Evolutionary conservation across 2,329 filamentous ascomycete species (phyloP).

Genomic region (Oidium heveae): DNA sequence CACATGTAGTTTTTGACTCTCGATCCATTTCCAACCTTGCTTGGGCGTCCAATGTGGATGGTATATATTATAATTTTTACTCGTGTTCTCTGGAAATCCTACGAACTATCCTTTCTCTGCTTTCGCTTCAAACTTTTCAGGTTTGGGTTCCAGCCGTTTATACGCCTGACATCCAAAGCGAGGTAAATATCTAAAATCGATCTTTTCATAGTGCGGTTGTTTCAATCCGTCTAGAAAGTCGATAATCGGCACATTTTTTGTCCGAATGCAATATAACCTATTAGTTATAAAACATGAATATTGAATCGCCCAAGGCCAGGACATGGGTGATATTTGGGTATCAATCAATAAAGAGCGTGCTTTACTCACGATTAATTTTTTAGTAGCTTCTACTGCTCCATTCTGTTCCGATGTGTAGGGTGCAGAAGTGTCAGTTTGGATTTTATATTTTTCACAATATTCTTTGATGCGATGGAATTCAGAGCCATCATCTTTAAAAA

Average conservation of each 20-base stretch:
- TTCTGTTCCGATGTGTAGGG: background rate
- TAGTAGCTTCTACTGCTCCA: background rate
- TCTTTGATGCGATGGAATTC: background rate
- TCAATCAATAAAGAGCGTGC: background rate
- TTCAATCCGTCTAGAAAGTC: background rate
- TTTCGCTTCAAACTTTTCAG: background rate
- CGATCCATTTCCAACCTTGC: background rate
- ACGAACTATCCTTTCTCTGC: background rate
- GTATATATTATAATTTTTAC: background rate
- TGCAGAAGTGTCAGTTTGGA: background rate
- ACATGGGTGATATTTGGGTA: background rate
- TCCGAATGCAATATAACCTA: background rate
- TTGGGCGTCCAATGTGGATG: background rate
- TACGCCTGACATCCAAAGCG: background rate
- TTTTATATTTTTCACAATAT: background rate
- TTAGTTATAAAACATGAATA: background rate
- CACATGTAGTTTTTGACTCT: background rate
- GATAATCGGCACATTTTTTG: background rate
- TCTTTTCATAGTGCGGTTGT: background rate
- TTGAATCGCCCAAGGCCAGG: background rate
- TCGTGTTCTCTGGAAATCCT: background rate
- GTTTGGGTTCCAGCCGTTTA: background rate
- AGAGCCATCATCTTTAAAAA: background rate
- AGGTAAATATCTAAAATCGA: background rate
- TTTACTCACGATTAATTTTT: background rate